These are phyloP conservation scores for Euclidium syriacum DNA, from an alignment of 345 rosid genomes.

Conservation along the genomic window DNA sequence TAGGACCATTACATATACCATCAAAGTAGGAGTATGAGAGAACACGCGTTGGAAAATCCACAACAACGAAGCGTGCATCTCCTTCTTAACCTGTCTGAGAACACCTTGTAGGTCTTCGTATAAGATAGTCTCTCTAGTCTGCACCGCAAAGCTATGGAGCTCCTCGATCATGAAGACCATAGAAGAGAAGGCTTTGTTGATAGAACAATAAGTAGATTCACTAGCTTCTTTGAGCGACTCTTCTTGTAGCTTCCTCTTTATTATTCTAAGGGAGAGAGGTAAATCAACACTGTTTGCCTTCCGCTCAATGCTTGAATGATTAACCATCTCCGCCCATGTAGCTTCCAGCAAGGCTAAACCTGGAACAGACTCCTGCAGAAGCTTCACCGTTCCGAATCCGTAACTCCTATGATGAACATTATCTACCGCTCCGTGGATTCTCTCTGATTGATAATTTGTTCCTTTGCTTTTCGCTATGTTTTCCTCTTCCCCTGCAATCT, in stretches of 20 bases:
- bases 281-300: slow-evolving; percentile 53
- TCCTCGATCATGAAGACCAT: slow-evolving; percentile 61
- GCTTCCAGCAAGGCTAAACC: slow-evolving; percentile 25
- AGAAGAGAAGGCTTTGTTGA: slow-evolving; percentile 65
- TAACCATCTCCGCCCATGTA: slow-evolving; percentile 31
- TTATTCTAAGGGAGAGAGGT: slow-evolving; percentile 59
- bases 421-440: neutral
- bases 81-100: slow-evolving; percentile 40
- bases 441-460: slow-evolving; percentile 7
- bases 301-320: slow-evolving; percentile 33
- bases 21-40: slow-evolving; percentile 59
- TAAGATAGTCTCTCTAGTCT: slow-evolving; percentile 30
- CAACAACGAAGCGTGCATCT: slow-evolving; percentile 47
- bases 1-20: slow-evolving; percentile 69
- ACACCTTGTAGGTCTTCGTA: slow-evolving; percentile 42
- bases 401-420: neutral
- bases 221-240: slow-evolving; percentile 38
- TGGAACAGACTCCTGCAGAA: slow-evolving; percentile 17
- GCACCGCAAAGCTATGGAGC: slow-evolving; percentile 53
- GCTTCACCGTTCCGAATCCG: slow-evolving; percentile 11
- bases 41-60: slow-evolving; percentile 74
- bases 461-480: neutral
- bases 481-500: slow-evolving; percentile 5
- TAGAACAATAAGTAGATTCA: slow-evolving; percentile 46
- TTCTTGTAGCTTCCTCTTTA: slow-evolving; percentile 57